These are phyloP conservation scores for Termitomyces sp. DNA, from an alignment of 768 basidiomycete species.

Conservation along the genomic window DNA sequence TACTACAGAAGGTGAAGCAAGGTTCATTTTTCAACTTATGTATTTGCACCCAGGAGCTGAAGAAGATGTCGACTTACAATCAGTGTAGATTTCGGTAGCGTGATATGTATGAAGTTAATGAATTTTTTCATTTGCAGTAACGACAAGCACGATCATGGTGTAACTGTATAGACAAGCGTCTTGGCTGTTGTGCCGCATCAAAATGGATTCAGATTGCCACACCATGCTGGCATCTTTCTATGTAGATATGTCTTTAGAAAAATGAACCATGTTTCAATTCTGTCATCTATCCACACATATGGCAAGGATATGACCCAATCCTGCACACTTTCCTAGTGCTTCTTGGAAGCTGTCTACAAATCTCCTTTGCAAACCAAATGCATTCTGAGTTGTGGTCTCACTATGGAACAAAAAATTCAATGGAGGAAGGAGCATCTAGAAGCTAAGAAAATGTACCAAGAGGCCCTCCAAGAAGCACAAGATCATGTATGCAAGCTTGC, in stretches of 20 bases:
- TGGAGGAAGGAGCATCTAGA: neutral
- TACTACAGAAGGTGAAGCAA: neutral
- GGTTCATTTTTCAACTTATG: neutral
- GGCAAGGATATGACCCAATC: neutral
- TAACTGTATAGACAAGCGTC: no score
- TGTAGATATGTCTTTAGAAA: no score
- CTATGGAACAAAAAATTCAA: neutral
- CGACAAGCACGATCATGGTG: no score
- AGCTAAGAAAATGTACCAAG: neutral
- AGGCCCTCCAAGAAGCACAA: neutral
- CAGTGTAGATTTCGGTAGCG: neutral
- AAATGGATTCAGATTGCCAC: neutral
- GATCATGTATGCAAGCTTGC: neutral
- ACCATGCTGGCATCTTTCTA: no score
- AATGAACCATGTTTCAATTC: no score
- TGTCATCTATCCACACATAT: no score
- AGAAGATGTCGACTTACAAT: neutral
- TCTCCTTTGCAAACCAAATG: neutral
- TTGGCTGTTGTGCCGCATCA: neutral
- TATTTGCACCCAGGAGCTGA: no score
- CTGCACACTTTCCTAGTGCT: neutral
- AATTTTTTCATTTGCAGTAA: neutral
- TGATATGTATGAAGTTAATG: neutral
- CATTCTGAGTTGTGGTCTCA: neutral
- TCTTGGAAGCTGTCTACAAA: neutral